phyloP scores from a whole-genome alignment of 345 rosid genomes.

The Citrus trifoliata region DNA sequence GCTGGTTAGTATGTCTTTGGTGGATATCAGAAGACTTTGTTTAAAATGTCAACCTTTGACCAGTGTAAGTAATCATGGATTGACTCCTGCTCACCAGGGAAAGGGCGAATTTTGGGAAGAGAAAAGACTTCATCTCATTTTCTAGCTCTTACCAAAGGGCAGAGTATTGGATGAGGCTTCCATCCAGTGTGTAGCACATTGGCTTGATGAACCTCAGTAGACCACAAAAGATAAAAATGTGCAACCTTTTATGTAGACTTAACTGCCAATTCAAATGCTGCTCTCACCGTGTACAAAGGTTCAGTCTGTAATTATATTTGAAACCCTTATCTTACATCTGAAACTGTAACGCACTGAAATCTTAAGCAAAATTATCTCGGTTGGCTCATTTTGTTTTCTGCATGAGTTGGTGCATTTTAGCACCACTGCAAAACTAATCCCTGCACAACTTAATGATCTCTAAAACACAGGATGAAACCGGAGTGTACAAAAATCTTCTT shows the following conservation, averaged over 20 bases:
- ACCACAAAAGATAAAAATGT: background rate
- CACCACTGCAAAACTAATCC: background rate
- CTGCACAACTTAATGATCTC: slow-evolving; percentile 6
- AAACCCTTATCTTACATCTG: background rate
- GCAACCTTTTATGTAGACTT: background rate
- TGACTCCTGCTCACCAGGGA: background rate
- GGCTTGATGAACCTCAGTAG: background rate
- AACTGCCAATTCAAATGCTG: background rate
- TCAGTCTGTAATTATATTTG: background rate
- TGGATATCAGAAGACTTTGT: background rate
- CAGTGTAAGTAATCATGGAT: background rate
- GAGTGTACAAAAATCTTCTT: slow-evolving; percentile 46
- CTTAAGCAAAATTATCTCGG: background rate
- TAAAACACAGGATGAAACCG: slow-evolving; percentile 43
- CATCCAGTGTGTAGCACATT: background rate
- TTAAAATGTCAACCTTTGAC: background rate
- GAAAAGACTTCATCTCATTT: background rate
- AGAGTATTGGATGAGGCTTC: background rate
- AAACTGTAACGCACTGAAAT: background rate
- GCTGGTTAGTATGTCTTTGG: background rate
- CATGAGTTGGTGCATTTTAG: background rate
- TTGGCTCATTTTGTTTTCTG: background rate
- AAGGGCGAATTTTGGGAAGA: background rate
- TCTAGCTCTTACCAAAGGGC: background rate
- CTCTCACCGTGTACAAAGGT: background rate